These are phyloP conservation scores for Solanum peruvianum DNA, from an alignment of 257 asterid species.

Conservation along the genomic window DNA sequence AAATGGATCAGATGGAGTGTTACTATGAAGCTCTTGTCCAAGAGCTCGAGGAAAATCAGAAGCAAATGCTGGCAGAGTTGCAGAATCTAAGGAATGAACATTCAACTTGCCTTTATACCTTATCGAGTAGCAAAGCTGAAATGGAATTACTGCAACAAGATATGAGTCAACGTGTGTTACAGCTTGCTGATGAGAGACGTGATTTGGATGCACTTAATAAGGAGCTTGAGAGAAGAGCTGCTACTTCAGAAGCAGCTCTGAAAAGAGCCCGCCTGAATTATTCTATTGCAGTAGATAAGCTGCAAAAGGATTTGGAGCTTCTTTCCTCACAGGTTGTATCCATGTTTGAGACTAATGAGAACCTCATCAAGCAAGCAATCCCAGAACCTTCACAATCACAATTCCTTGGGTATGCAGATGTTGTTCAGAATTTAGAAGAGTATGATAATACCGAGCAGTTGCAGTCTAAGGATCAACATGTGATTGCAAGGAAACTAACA, in stretches of 20 bases:
- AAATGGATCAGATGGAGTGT: conserved; percentile 93
- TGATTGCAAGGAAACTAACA: conserved; percentile 29
- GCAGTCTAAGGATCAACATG: conserved; percentile 24
- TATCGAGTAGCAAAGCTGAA: conserved; percentile 55
- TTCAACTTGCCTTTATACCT: conserved; percentile 59
- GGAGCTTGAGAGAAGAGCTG: conserved; percentile 76
- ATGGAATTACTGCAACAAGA: conserved; percentile 49
- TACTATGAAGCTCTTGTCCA: conserved; percentile 88
- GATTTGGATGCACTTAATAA: conserved; percentile 52
- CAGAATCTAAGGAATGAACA: conserved; percentile 73
- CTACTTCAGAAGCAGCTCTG: conserved; percentile 73
- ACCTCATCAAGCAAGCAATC: conserved; percentile 77
- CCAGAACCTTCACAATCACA: conserved; percentile 31
- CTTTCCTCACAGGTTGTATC: conserved; percentile 93
- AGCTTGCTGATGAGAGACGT: conserved; percentile 50
- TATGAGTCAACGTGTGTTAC: conserved; percentile 47
- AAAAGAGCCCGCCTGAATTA: conserved; percentile 88
- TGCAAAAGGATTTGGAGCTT: conserved; percentile 89
- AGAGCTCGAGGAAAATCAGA: conserved; percentile 93
- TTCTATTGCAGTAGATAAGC: conserved; percentile 85
- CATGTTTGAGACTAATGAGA: conserved; percentile 84
- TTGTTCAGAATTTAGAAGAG: conserved; percentile 21
- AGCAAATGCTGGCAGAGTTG: conserved; percentile 69
- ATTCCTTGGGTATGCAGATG: conserved; percentile 5
- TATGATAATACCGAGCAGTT: conserved; percentile 15